Evolutionary conservation across 345 rosid species (phyloP).

Genomic region (Brassica nigra): DNA sequence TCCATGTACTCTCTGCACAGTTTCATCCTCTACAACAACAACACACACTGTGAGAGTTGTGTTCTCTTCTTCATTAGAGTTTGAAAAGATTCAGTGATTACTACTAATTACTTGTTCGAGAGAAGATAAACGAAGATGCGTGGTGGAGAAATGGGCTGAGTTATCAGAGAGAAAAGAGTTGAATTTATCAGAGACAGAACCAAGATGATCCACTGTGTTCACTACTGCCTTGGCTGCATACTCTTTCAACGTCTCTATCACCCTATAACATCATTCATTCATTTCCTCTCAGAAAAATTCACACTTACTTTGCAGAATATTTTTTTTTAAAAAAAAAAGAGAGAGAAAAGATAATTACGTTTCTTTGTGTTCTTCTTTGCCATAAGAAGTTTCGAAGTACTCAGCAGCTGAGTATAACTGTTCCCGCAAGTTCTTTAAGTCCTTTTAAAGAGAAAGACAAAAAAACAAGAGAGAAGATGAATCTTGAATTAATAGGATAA

Average conservation of each 20-base stretch:
- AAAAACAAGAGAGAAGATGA: constrained; percentile 16
- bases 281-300: constrained; percentile 6
- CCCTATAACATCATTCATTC: constrained; percentile 45
- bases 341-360: constrained; percentile 45
- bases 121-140: constrained; percentile 58
- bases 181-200: constrained; percentile 75
- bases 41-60: constrained; percentile 5
- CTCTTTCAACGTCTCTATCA: constrained; percentile 66
- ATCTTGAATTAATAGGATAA: constrained; percentile 10
- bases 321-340: not conserved
- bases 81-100: not conserved
- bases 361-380: constrained; percentile 61
- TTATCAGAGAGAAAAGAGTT: constrained; percentile 55
- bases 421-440: constrained; percentile 68
- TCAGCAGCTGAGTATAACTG: constrained; percentile 89
- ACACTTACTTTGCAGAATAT: not conserved
- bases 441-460: constrained; percentile 45
- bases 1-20: constrained; percentile 54
- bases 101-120: constrained; percentile 76
- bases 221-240: constrained; percentile 73
- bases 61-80: not conserved
- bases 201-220: constrained; percentile 85
- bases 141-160: constrained; percentile 48
- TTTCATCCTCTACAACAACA: constrained; percentile 50
- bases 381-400: constrained; percentile 69